phyloP scores from a whole-genome alignment of 1,284 basidiomycete genomes.

The Microbotryum scabiosae region DNA sequence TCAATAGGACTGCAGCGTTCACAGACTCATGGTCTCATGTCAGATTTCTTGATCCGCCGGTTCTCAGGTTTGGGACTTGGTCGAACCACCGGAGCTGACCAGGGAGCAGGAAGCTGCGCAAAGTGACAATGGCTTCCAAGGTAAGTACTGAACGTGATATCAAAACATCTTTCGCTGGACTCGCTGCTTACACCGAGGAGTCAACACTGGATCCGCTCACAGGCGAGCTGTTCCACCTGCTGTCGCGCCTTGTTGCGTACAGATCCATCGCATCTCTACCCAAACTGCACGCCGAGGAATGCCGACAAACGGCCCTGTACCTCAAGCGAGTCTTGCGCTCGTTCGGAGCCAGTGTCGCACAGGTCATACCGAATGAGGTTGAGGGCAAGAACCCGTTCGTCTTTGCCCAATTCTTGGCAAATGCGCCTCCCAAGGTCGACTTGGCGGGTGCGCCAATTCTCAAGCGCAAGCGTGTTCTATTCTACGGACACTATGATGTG shows the following conservation, averaged over 20 bases:
- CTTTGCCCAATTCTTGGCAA: constrained; percentile 69
- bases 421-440: constrained; percentile 26
- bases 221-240: constrained; percentile 49
- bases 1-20: too few relatives aligned
- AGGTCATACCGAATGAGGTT: too few relatives aligned
- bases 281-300: constrained; percentile 59
- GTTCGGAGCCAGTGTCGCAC: constrained; percentile 55
- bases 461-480: constrained; percentile 57
- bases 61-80: constrained; percentile 14
- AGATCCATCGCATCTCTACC: constrained; percentile 69
- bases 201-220: neutral
- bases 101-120: too few relatives aligned
- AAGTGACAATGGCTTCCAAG: constrained; percentile 8
- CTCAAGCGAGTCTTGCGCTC: constrained; percentile 75
- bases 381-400: constrained; percentile 63
- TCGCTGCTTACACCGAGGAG: neutral
- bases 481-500: constrained; percentile 94
- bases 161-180: constrained; percentile 1
- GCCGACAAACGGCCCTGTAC: constrained; percentile 84
- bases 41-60: too few relatives aligned
- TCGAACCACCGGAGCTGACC: too few relatives aligned
- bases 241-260: constrained; percentile 79
- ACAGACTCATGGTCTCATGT: too few relatives aligned
- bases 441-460: neutral
- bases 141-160: constrained; percentile 1